Conservation (phyloP, 768 basidiomycete species). For the Macrolepiota dolichaula region DNA sequence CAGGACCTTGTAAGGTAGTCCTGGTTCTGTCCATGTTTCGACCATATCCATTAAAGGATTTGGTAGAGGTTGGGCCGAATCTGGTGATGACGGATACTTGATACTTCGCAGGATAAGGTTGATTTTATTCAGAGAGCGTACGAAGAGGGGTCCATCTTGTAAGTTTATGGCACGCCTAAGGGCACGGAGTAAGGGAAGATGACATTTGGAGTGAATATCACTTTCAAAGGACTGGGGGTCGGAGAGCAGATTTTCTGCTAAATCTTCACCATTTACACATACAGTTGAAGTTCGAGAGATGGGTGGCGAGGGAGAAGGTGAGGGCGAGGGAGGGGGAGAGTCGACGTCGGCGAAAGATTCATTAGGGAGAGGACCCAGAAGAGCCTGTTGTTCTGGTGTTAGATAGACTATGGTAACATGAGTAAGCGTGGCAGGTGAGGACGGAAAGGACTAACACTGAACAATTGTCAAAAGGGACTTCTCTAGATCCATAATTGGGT, state of each 20-base stretch:
- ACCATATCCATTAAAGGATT: conserved; percentile 50
- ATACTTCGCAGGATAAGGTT: conserved; percentile 59
- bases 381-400: conserved; percentile 56
- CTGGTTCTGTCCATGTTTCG: conserved; percentile 45
- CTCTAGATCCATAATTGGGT: conserved; percentile 80
- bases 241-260: conserved; percentile 26
- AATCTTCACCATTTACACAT: conserved; percentile 23
- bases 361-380: conserved; percentile 66
- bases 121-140: conserved; percentile 56
- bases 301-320: conserved; percentile 36
- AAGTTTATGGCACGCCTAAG: conserved; percentile 68
- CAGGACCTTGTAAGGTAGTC: conserved; percentile 63
- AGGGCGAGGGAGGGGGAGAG: conserved; percentile 28
- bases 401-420: conserved; percentile 44
- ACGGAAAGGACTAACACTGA: conserved; percentile 45
- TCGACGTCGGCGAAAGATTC: conserved; percentile 39
- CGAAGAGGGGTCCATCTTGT: conserved; percentile 70
- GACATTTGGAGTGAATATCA: conserved; percentile 21
- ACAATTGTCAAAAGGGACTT: conserved; percentile 68
- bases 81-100: conserved; percentile 62
- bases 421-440: neutral
- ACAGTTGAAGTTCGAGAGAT: conserved; percentile 30
- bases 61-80: conserved; percentile 41
- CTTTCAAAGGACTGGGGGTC: conserved; percentile 27
- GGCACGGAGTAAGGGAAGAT: conserved; percentile 42